A percentile compares a stretch with the other conserved stretches of the same genome.
Evolutionary conservation across 352 stramenopile species (phyloP).

Genomic region (Phytophthora syringae): DNA sequence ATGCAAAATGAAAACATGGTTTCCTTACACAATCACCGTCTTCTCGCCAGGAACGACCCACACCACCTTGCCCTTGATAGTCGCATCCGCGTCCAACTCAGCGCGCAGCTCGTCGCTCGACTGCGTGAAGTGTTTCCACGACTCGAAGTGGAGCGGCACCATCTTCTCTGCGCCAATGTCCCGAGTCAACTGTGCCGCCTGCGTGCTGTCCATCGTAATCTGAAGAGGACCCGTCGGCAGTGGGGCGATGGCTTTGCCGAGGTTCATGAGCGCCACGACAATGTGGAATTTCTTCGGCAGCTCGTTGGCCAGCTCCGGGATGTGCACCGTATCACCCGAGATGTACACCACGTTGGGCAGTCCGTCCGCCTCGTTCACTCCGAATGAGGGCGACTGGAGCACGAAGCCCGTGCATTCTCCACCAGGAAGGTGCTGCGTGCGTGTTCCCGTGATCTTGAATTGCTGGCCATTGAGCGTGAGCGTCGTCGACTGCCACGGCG

Average conservation of each 20-base stretch:
- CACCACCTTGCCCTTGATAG: conserved; percentile 33
- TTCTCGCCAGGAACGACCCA: conserved; percentile 27
- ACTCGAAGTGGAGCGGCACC: conserved; percentile 51
- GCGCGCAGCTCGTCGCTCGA: conserved; percentile 5
- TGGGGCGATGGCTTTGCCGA: conserved; percentile 33
- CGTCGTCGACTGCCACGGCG: conserved; percentile 36
- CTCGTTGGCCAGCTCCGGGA: conserved; percentile 30
- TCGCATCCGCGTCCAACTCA: conserved; percentile 15
- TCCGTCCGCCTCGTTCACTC: conserved; percentile 27
- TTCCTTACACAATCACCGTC: conserved; percentile 24
- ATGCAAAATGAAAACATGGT: conserved; percentile 3
- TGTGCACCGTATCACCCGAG: conserved; percentile 48
- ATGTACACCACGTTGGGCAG: conserved; percentile 49
- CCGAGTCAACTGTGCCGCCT: conserved; percentile 29
- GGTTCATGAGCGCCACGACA: conserved; percentile 43
- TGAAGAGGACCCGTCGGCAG: conserved; percentile 19
- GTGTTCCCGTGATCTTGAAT: conserved; percentile 53
- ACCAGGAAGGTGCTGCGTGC: conserved; percentile 40
- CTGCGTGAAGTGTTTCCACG: conserved; percentile 49
- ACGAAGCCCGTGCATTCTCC: conserved; percentile 48
- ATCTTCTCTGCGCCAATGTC: conserved; percentile 40
- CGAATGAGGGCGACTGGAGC: conserved; percentile 42
- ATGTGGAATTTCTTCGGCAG: conserved; percentile 41
- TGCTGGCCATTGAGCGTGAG: conserved; percentile 36
- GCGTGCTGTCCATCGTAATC: conserved; percentile 41